phyloP scores from a whole-genome alignment of 306 rosid species.

The Quercus parvula region DNA sequence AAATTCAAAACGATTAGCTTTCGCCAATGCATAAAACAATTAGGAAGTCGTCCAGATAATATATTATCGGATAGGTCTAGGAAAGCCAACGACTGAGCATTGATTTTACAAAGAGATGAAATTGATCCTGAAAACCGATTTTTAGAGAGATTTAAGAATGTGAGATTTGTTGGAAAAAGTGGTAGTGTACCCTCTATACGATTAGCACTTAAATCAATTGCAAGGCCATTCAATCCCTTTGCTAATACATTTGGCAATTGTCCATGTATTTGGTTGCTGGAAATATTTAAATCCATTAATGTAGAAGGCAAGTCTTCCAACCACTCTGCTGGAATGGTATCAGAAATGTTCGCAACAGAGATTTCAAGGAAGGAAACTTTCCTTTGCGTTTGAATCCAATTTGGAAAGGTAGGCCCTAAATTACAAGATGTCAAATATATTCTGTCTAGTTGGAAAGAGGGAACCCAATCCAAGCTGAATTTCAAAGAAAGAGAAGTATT shows the following conservation, averaged over 20 bases:
- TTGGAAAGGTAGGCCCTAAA: constrained; percentile 7
- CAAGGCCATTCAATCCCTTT: neutral
- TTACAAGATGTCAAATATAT: neutral
- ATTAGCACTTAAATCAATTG: constrained; percentile 26
- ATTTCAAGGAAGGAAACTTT: fast-evolving
- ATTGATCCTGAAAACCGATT: neutral
- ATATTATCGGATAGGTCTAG: neutral
- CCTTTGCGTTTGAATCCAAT: constrained; percentile 3
- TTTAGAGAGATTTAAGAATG: neutral
- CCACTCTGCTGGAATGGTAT: too few relatives aligned
- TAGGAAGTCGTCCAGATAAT: neutral
- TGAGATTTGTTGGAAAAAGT: neutral
- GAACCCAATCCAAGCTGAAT: neutral
- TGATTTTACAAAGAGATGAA: neutral
- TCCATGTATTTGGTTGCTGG: constrained; percentile 22
- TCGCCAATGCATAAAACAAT: neutral
- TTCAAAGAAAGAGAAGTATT: neutral
- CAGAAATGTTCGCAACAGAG: neutral
- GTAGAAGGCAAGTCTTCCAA: too few relatives aligned
- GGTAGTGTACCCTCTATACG: constrained; percentile 12
- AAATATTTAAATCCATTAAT: constrained; percentile 14
- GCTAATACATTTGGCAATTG: neutral
- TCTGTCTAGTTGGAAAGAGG: neutral
- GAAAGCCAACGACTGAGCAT: neutral
- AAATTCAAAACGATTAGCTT: neutral